Evolutionary conservation across 495 filamentous ascomycete genomes (phyloP), one percentile per base, ranked within the genome.

Genomic region (Podospora pseudoanserina): DNA sequence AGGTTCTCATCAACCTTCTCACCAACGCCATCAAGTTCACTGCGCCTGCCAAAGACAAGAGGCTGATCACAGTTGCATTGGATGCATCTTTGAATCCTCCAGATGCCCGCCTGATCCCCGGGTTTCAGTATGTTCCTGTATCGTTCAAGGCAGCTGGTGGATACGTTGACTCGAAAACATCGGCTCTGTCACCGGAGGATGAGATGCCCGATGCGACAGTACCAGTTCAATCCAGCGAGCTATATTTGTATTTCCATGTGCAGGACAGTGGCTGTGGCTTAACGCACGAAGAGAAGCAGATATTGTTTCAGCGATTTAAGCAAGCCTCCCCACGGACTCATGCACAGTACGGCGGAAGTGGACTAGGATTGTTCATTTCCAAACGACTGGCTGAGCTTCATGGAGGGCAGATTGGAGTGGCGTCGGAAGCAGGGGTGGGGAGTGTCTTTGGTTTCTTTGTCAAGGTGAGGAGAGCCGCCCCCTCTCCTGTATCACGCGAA

Each of bases 391-490:
- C 87, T 9, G 89, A 92, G 67, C 78, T 92, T 9, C 89, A 91
- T 74, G 88, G 88, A 16, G 90, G 90, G 2, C 87, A 90, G 67
- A 91, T 92, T 49, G 89, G 90, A 2, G 88, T 92, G 9, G 79
- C 86, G n/a, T 88, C 87, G 9, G 83, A 84, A 67, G 78, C 84
- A 30, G 88, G 87, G 0, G 72, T 83, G 49, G 90, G 90, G 3
- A 90, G 87, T 70, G 89, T 87, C 0, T 93, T 93, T 74, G 88
- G 87, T 5, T 93, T 93, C 75, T 92, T 89, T 72, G 83, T 92
- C 74, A 84, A 83, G 68, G 84, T 87, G 74, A 63, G 68, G 58
- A 53, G 71, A n/a, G 26, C 58, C 6, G 23, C 16, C 5, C 62
- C 58, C 15, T 68, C 65, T 1, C 27, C 19, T n/a, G 39, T 49